Evolutionary conservation across 2,329 filamentous ascomycete species (phyloP).

Genomic region (Zalaria sp.): DNA sequence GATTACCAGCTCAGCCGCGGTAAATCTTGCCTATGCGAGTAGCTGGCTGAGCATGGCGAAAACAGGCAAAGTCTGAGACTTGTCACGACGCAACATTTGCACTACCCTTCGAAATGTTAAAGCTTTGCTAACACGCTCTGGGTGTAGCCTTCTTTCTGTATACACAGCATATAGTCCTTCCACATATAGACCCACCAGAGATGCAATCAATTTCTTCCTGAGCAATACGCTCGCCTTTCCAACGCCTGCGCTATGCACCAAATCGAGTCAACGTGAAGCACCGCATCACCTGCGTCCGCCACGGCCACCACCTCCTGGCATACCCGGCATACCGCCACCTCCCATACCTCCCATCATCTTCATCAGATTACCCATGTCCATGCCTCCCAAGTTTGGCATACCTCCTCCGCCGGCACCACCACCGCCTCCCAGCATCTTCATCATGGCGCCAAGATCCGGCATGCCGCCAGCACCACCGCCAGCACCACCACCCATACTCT

Average conservation of each 20-base stretch:
- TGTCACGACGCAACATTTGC: background rate
- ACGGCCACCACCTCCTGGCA: too few relatives aligned
- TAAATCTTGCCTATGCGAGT: slow-evolving; percentile 16
- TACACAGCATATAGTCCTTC: too few relatives aligned
- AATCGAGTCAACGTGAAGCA: too few relatives aligned
- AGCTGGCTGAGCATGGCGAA: slow-evolving; percentile 38
- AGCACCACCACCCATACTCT: slow-evolving; percentile 70
- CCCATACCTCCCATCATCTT: slow-evolving; percentile 57
- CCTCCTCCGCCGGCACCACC: slow-evolving; percentile 42
- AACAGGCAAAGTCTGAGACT: slow-evolving; percentile 22
- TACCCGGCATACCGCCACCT: slow-evolving; percentile 16
- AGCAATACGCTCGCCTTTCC: too few relatives aligned
- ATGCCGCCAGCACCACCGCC: slow-evolving; percentile 43
- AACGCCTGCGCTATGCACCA: too few relatives aligned
- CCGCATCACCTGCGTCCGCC: too few relatives aligned
- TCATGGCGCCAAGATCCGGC: slow-evolving; percentile 73
- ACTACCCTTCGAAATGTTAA: too few relatives aligned
- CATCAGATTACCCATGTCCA: slow-evolving; percentile 59
- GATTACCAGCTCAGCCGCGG: slow-evolving; percentile 32
- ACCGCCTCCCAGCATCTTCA: slow-evolving; percentile 58
- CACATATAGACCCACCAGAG: too few relatives aligned
- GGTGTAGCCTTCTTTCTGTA: too few relatives aligned
- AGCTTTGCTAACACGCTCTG: too few relatives aligned
- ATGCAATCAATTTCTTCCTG: too few relatives aligned
- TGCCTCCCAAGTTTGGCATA: slow-evolving; percentile 44